Evolutionary conservation across 2,329 filamentous ascomycete species (phyloP).

Genomic region (Arthrobotrys pseudoclavata): DNA sequence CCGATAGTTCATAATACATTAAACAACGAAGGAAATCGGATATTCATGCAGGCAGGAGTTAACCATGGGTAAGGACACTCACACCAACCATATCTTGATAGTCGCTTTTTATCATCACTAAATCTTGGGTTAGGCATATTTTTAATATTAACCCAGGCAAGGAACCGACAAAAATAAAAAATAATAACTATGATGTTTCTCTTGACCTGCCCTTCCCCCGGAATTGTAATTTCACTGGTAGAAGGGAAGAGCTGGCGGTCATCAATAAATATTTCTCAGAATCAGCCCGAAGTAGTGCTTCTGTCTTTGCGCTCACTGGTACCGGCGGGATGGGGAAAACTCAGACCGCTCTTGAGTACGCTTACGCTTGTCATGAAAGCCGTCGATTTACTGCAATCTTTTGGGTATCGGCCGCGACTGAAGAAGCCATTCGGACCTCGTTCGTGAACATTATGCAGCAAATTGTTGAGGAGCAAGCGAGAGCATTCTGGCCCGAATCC

Average conservation of each 20-base stretch:
- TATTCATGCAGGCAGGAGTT: no score
- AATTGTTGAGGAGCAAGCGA: constrained; percentile 16
- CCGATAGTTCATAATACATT: no score
- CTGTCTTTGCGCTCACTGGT: constrained; percentile 21
- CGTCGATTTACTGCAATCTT: constrained; percentile 21
- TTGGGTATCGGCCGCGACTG: constrained; percentile 18
- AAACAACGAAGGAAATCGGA: no score
- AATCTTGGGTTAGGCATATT: no score
- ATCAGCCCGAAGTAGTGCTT: background rate
- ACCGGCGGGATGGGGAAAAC: constrained; percentile 32
- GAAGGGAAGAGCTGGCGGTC: background rate
- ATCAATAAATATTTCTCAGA: constrained; percentile 15
- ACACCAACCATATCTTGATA: no score
- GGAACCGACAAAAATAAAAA: background rate
- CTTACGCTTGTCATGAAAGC: background rate
- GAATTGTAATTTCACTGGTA: constrained; percentile 12
- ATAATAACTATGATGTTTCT: background rate
- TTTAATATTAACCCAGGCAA: background rate
- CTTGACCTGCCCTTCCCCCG: background rate
- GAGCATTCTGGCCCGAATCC: constrained; percentile 5
- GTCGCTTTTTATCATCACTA: no score
- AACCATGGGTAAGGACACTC: no score
- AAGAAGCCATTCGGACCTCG: constrained; percentile 1
- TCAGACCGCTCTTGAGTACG: constrained; percentile 33
- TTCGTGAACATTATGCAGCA: constrained; percentile 26